phyloP scores from a whole-genome alignment of 1,139 yeast species.

The Entelexis paramagnoliae region DNA sequence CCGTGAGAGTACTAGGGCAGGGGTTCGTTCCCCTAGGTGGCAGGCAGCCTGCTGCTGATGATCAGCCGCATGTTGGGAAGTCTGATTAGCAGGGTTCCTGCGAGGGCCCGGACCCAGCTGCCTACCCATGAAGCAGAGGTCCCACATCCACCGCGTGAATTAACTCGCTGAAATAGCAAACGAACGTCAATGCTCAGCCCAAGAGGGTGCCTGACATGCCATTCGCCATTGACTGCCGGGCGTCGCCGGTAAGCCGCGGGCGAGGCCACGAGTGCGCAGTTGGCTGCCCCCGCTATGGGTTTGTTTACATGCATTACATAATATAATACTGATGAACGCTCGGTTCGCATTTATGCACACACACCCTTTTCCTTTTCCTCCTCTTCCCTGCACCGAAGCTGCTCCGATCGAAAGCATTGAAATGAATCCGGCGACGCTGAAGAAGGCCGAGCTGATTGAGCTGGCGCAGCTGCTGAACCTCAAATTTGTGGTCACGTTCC shows the following conservation, averaged over 20 bases:
- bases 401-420: not conserved
- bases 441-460: constrained; percentile 11
- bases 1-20: no score
- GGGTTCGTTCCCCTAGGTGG: no score
- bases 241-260: no score
- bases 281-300: not conserved
- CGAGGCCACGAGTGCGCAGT: no score
- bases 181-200: no score
- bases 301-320: constrained; percentile 7
- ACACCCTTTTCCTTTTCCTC: not conserved
- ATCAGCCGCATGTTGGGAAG: not conserved
- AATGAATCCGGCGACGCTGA: constrained; percentile 5
- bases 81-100: not conserved
- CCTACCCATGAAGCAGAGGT: no score
- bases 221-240: no score
- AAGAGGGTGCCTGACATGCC: no score
- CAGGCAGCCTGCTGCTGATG: not conserved
- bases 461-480: constrained; percentile 6
- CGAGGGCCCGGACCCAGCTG: no score
- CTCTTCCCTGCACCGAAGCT: not conserved
- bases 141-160: no score
- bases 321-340: constrained; percentile 1
- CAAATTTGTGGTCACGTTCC: not conserved
- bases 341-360: not conserved
- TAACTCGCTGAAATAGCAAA: no score